Evolutionary conservation across 768 basidiomycete species (phyloP), one percentile per base, ranked within the genome.

Genomic region (Austroboletus festivus): DNA sequence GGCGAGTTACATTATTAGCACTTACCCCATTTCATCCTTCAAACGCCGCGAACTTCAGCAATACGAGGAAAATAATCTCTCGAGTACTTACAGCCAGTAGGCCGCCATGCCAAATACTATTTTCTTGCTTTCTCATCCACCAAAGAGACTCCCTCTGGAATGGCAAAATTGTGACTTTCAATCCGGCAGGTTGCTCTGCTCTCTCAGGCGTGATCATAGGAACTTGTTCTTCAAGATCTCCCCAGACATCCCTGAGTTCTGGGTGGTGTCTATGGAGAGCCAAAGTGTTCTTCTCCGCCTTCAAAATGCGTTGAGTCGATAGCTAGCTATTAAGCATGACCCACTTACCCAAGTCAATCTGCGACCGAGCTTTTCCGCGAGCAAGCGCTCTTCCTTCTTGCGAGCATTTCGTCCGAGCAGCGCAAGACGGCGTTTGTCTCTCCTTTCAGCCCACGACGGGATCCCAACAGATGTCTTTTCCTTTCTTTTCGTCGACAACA

Each of bases 61-160:
- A 9, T 23, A 35, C 19, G 16, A 15, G 28, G 12, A n/a, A 23
- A 30, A 23, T 12, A 19, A 50, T 7, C 13, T 20, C 18, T 47
- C 35, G 33, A 40, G 54, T 2, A 72, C 85, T 57, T 68, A 89
- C 89, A 18, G 93, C 92, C 45, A 97, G 75, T 82, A 97, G 85
- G 5, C 95, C 96, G 31, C 95, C 96, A 41, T 76, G 73, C 90
- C 94, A 98, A 2, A 82, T 69, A 7, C 88, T 79, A 46, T 83
- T 72, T 65, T 99, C 96, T 71, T 98, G 96, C 61, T 90, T 78
- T 56, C 82, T 80, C 92, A 99, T 95, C 96, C 96, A 99, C 60
- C 75, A 85, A 54, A 99, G 73, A 69, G 90, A 92, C 70, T 99
- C 96, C 44, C 80, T 82, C 66, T 99, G 96, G 79, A 98, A 99